Conservation (phyloP, 805 yeast species). For the Tetrapisispora pingtungensis region DNA sequence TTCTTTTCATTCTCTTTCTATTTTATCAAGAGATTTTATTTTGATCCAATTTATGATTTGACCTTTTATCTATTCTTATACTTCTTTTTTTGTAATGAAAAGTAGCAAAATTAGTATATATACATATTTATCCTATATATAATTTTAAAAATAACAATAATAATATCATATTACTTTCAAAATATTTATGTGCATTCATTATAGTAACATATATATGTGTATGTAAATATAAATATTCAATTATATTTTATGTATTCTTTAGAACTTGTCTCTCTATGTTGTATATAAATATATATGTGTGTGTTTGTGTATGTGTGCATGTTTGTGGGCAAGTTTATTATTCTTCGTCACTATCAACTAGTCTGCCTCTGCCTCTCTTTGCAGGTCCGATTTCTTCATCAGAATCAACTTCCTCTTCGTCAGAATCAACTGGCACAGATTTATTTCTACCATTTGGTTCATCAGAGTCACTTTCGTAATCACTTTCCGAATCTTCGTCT, state of each 20-base stretch:
- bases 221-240: too few relatives aligned
- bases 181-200: not conserved
- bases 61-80: too few relatives aligned
- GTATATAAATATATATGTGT: not conserved
- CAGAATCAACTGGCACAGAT: constrained; percentile 4
- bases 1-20: too few relatives aligned
- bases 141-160: too few relatives aligned
- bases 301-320: not conserved
- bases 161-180: too few relatives aligned
- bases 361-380: constrained; percentile 13
- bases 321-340: constrained; percentile 1
- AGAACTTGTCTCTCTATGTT: not conserved
- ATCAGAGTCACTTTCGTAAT: constrained; percentile 30
- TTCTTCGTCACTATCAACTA: constrained; percentile 20
- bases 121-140: too few relatives aligned
- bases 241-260: too few relatives aligned
- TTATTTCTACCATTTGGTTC: constrained; percentile 12
- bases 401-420: constrained; percentile 16
- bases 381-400: constrained; percentile 13
- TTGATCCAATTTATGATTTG: too few relatives aligned
- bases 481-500: constrained; percentile 26
- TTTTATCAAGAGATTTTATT: too few relatives aligned
- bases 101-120: too few relatives aligned
- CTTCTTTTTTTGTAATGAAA: too few relatives aligned
- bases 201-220: too few relatives aligned